Evolutionary conservation across 2,329 filamentous ascomycete species (phyloP), one percentile per base, ranked within the genome.

Genomic region (Ceratocystis colombiana): DNA sequence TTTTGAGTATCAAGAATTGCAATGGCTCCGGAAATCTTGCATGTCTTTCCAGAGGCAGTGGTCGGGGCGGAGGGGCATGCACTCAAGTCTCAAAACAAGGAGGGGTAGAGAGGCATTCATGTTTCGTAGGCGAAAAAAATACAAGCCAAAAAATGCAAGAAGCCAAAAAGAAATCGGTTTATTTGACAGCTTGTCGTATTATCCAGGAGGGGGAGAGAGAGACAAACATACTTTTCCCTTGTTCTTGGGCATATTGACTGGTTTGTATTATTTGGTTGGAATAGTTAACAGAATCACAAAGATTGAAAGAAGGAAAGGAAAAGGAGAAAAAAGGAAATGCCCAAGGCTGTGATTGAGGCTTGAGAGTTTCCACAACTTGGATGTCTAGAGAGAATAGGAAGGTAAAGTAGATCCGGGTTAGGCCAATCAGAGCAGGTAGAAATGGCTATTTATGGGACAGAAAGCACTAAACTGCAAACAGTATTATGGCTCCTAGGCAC

Each of bases 241-340:
- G 79, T 96, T 96, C 90, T 96, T 96, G 75, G 92, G 92, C 92
- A 96, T 96, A 69, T 79, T 86, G 74, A 68, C 70, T 46, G 48
- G 65, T 22, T 48, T 62, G 20, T 50, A 44, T 50, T 62, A 46
- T 25, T 28, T 30, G 25, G 25, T 20, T 61, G 41, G 48, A 28
- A 12, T 33, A 59, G 33, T 45, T 5, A 33, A 46, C 12, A 30
- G 20, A 59, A 65, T 59, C 28, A 45, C 33, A 57, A 64, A 53
- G 46, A 37, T 46, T 37, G 55, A 28, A 48, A 46, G 30, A 41
- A 37, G 45, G 25, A 25, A 44, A 50, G 8, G 28, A 17, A 37
- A 50, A 59, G 44, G 48, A 53, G 61, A 61, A 64, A 59, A 44
- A 59, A 17, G 17, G 28, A 17, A 8, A 59, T 7, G 33, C 53